phyloP scores from a whole-genome alignment of 768 basidiomycete genomes.

The Phlebiopsis flavidoalba region DNA sequence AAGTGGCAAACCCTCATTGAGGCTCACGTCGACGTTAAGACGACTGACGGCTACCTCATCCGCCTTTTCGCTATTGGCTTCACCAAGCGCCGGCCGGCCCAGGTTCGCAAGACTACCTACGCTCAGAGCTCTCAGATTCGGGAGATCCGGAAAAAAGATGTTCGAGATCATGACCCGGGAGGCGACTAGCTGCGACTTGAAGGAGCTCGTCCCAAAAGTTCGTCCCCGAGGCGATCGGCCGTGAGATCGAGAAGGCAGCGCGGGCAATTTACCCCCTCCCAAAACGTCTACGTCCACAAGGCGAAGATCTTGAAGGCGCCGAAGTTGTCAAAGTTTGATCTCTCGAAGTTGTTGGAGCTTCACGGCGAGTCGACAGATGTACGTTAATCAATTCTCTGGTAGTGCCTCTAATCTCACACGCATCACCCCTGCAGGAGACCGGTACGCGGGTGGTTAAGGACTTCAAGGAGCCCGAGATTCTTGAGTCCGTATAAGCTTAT shows the following conservation, averaged over 20 bases:
- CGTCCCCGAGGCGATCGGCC: constrained; percentile 96
- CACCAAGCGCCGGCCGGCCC: constrained; percentile 93
- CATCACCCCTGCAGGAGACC: constrained; percentile 61
- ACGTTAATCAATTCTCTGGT: constrained; percentile 30
- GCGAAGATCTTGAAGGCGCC: constrained; percentile 98
- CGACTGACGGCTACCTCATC: constrained; percentile 98
- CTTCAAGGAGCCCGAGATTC: constrained; percentile 96
- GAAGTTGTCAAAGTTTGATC: constrained; percentile 97
- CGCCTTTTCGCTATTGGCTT: constrained; percentile 98
- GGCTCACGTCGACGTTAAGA: constrained; percentile 98
- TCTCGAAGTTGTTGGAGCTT: constrained; percentile 92
- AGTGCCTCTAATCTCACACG: constrained; percentile 2
- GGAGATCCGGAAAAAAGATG: constrained; percentile 98
- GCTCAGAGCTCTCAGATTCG: constrained; percentile 92
- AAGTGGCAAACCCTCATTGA: constrained; percentile 99
- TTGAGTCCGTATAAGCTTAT: constrained; percentile 75
- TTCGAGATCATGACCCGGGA: constrained; percentile 98
- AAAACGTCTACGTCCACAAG: constrained; percentile 99
- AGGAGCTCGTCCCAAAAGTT: constrained; percentile 99
- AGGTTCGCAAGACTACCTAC: constrained; percentile 99
- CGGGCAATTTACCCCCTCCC: constrained; percentile 96
- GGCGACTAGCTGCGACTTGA: constrained; percentile 91
- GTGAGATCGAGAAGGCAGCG: constrained; percentile 98
- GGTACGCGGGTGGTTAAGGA: constrained; percentile 92
- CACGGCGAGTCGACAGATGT: constrained; percentile 95